A percentile compares a stretch with the other conserved stretches of the same genome.
Evolutionary conservation across 2,329 filamentous ascomycete species (phyloP).

Genomic region (Pseudocercospora macadamiae): DNA sequence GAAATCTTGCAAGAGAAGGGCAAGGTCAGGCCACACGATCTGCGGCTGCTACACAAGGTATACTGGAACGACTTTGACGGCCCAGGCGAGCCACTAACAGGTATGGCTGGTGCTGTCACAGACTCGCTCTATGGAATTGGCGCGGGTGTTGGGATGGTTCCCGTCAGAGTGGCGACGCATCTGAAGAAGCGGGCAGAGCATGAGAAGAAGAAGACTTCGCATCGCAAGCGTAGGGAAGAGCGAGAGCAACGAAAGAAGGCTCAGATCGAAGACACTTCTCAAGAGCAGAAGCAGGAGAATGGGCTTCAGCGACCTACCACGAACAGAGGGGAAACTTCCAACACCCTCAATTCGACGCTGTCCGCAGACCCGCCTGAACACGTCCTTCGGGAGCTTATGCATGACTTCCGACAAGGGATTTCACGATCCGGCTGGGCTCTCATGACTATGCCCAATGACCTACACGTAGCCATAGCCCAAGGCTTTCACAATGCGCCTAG

Average conservation of each 20-base stretch:
- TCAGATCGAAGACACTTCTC: slow-evolving; percentile 1
- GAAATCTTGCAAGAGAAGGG: slow-evolving; percentile 65
- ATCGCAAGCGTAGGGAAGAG: slow-evolving; percentile 34
- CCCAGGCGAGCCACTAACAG: slow-evolving; percentile 72
- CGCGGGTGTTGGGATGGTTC: slow-evolving; percentile 66
- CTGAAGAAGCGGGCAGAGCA: slow-evolving; percentile 59
- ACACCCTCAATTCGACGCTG: slow-evolving; percentile 31
- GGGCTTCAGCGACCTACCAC: slow-evolving; percentile 22
- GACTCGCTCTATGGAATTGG: slow-evolving; percentile 62
- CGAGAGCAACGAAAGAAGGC: slow-evolving; percentile 28
- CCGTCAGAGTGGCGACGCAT: slow-evolving; percentile 62
- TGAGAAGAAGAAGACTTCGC: slow-evolving; percentile 51
- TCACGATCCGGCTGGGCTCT: slow-evolving; percentile 74
- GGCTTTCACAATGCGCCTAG: slow-evolving; percentile 86
- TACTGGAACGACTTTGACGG: slow-evolving; percentile 79
- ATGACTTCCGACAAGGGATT: slow-evolving; percentile 69
- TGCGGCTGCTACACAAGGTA: slow-evolving; percentile 64
- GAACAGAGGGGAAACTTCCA: slow-evolving; percentile 27
- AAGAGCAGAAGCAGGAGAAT: neutral
- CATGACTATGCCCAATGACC: slow-evolving; percentile 80
- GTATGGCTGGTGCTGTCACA: slow-evolving; percentile 64
- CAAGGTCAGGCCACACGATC: slow-evolving; percentile 64
- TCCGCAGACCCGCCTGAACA: slow-evolving; percentile 35
- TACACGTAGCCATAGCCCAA: slow-evolving; percentile 78
- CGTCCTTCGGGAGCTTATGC: slow-evolving; percentile 45